These are phyloP conservation scores for Nannochloris sp. DNA, from an alignment of 139 green algal species.

Conservation along the genomic window DNA sequence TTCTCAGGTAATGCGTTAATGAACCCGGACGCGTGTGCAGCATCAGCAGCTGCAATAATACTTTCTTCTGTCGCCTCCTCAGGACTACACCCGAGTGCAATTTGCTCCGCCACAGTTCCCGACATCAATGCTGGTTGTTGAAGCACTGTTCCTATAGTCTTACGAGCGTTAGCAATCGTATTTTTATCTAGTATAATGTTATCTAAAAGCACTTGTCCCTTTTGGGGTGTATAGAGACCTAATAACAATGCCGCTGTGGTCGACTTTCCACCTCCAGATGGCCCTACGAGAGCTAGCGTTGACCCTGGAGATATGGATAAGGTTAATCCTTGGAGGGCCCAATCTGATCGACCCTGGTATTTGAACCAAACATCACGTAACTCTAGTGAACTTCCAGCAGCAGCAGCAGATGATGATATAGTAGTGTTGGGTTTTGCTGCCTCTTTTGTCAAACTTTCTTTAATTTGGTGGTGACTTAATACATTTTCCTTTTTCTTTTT, in stretches of 20 bases:
- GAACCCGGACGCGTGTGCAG: constrained; percentile 70
- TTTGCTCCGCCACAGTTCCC: constrained; percentile 79
- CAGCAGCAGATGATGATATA: not conserved
- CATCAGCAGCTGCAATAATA: constrained; percentile 1
- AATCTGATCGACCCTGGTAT: constrained; percentile 45
- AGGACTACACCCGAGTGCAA: constrained; percentile 57
- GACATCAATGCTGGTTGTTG: constrained; percentile 81
- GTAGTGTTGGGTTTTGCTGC: not conserved
- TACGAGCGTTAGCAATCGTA: constrained; percentile 50
- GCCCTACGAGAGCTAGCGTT: constrained; percentile 72
- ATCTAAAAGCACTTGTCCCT: constrained; percentile 60
- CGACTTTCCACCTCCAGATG: constrained; percentile 71
- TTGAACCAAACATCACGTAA: constrained; percentile 60
- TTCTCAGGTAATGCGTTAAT: constrained; percentile 54
- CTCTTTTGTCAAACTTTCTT: too few relatives aligned
- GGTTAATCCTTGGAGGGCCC: constrained; percentile 53
- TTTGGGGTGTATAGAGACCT: constrained; percentile 46
- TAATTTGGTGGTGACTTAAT: too few relatives aligned
- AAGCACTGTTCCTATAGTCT: constrained; percentile 59
- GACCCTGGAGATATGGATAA: constrained; percentile 56
- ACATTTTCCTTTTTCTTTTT: not conserved
- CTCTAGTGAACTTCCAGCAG: constrained; percentile 28
- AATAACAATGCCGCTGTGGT: constrained; percentile 71
- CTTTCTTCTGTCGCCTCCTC: constrained; percentile 19
- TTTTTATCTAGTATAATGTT: constrained; percentile 55